Base-by-base conservation (phyloP, 257 asterid genomes). In the Euphrasia confusa region DNA sequence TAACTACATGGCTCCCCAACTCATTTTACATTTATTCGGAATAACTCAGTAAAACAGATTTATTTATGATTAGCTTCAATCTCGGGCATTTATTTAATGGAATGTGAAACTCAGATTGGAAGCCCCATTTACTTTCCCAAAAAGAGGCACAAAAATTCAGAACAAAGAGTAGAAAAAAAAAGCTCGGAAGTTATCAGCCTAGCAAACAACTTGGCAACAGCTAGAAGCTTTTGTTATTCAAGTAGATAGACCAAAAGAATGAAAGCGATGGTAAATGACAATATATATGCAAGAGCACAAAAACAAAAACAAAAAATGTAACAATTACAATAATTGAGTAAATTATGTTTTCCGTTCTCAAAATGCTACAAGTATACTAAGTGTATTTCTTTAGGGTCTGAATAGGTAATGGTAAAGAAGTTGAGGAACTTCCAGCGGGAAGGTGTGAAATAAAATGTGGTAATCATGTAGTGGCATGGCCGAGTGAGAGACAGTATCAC, bases 31-130 rank as follows among this genome's bases (percentile, higher is more conserved):
- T 45, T 61, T 49, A 52, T 53, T 52, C 13, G n/a, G 17, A 44
- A 58, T 27, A 61, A 67, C 24, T 58, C 53, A 54, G 40, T 7
- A 32, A 18, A 67, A 63, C 26, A 65, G 12, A 53, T 58, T 24
- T 63, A 73, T 30, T 59, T 42, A 18, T 55, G 54, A 63, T 42
- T 50, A 70, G 39, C 44, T 60, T 24, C 21, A n/a, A 33, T 49
- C 68, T 63, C 50, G 30, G 17, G 49, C 40, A 66, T 32, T 42
- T 26, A 60, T 66, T 42, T 53, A 55, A 65, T 12, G 24, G 17
- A 54, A 54, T 48, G 33, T 42, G 58, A 64, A 71, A 63, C 24
- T 33, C 33, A 54, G 53, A 61, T 35, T 32, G 1, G 6, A 32
- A 32, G 24, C 37, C 32, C 60, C 73, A 33, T 62, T 39, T 52